phyloP scores from a whole-genome alignment of 140 eudicot species.

The Anethum foeniculum region DNA sequence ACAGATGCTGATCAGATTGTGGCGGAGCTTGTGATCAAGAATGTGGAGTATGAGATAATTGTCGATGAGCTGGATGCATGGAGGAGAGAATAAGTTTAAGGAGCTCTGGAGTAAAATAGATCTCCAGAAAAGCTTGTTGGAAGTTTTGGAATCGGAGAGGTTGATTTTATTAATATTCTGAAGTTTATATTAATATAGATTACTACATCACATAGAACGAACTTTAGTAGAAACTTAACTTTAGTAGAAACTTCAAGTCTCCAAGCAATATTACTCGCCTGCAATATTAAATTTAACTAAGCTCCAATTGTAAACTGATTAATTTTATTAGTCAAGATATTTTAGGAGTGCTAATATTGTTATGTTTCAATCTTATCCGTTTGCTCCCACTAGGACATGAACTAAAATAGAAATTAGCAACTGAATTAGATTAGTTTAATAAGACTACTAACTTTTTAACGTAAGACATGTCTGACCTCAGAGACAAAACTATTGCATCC shows the following conservation, averaged over 20 bases:
- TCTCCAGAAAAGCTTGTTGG: conserved; percentile 37
- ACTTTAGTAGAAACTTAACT: too few species aligned
- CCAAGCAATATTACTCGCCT: conserved; percentile 35
- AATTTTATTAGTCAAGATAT: not conserved
- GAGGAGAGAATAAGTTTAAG: conserved; percentile 17
- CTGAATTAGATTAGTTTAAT: not conserved
- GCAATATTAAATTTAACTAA: conserved; percentile 11
- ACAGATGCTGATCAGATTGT: conserved; percentile 23
- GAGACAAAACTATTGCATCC: not conserved
- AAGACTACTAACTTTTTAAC: not conserved
- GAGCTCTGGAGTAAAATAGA: conserved; percentile 32
- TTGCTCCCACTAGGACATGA: not conserved
- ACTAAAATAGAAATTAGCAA: not conserved
- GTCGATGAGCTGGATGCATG: conserved; percentile 21
- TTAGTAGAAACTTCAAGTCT: too few species aligned
- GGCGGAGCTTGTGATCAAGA: conserved; percentile 33
- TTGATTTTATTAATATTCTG: conserved; percentile 24
- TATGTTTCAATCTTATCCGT: not conserved
- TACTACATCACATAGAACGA: too few species aligned
- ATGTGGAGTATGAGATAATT: conserved; percentile 26
- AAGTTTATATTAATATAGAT: too few species aligned
- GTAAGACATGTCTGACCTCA: not conserved
- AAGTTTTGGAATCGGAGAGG: conserved; percentile 44
- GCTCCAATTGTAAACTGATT: not conserved
- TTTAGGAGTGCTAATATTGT: not conserved